A percentile compares a stretch with the other conserved stretches of the same genome.
These are phyloP conservation scores for Ogataea populi-albae DNA, from an alignment of 805 yeast genomes.

Conservation along the genomic window DNA sequence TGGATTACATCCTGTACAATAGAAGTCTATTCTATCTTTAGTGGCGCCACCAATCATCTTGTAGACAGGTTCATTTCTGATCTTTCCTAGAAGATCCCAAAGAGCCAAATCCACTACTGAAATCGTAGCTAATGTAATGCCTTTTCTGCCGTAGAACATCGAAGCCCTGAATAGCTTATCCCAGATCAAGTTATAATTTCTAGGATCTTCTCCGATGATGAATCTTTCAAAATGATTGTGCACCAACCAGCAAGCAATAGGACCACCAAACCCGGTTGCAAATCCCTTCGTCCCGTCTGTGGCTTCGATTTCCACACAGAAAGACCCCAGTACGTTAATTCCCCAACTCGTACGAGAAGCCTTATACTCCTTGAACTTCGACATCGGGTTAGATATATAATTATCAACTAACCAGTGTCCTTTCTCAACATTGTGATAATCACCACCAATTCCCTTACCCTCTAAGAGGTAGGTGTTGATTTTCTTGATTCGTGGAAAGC, in stretches of 20 bases:
- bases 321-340: conserved; percentile 48
- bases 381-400: conserved; percentile 48
- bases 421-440: conserved; percentile 46
- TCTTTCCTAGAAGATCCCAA: conserved; percentile 50
- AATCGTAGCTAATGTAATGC: conserved; percentile 46
- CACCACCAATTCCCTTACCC: conserved; percentile 50
- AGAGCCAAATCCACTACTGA: conserved; percentile 47
- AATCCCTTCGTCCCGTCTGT: conserved; percentile 48
- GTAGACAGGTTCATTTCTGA: conserved; percentile 50
- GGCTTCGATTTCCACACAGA: conserved; percentile 47
- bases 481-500: conserved; percentile 44
- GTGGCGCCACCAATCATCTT: conserved; percentile 52
- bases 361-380: conserved; percentile 44
- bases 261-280: conserved; percentile 54
- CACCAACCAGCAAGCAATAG: conserved; percentile 47
- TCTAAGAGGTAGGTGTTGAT: conserved; percentile 41
- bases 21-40: conserved; percentile 42
- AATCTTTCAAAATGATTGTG: conserved; percentile 46
- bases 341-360: conserved; percentile 48
- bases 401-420: conserved; percentile 52
- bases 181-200: conserved; percentile 44
- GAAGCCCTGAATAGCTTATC: conserved; percentile 49
- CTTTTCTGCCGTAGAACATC: conserved; percentile 51
- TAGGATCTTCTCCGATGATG: conserved; percentile 45
- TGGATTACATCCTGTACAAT: conserved; percentile 49